Evolutionary conservation across 1,139 yeast genomes (phyloP).

Genomic region (Debaryomyces robertsiae): DNA sequence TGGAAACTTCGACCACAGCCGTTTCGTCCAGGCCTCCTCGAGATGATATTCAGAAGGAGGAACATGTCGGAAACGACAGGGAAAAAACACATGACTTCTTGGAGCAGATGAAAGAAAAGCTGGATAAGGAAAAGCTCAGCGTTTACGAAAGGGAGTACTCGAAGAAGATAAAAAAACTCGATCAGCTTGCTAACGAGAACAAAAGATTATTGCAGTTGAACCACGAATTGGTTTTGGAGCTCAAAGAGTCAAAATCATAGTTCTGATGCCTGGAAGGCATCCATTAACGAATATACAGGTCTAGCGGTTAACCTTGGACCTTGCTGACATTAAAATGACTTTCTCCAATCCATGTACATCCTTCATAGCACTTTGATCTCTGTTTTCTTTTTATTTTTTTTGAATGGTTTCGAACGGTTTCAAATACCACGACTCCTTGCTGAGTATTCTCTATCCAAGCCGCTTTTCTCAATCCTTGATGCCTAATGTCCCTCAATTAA

Average conservation of each 20-base stretch:
- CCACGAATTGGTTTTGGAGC: conserved; percentile 29
- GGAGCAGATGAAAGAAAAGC: conserved; percentile 18
- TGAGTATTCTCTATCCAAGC: no score
- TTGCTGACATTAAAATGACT: no score
- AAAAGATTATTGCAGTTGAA: conserved; percentile 37
- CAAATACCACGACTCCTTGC: no score
- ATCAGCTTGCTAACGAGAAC: conserved; percentile 31
- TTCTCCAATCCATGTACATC: no score
- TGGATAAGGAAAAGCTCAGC: conserved; percentile 22
- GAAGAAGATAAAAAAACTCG: conserved; percentile 27
- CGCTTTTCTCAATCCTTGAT: no score
- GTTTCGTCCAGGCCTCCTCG: not conserved
- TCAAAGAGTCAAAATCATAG: not conserved
- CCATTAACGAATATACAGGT: no score
- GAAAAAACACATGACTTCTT: conserved; percentile 16
- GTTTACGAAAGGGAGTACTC: conserved; percentile 28
- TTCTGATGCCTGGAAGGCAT: not conserved
- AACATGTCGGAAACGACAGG: conserved; percentile 4
- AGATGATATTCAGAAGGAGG: conserved; percentile 1
- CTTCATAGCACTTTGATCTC: no score
- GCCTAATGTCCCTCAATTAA: no score
- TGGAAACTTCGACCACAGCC: conserved; percentile 4
- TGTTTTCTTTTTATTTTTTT: no score
- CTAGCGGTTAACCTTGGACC: no score
- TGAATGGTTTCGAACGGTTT: no score